Evolutionary conservation across 306 rosid species (phyloP).

Genomic region (Quercus berberidifolia): DNA sequence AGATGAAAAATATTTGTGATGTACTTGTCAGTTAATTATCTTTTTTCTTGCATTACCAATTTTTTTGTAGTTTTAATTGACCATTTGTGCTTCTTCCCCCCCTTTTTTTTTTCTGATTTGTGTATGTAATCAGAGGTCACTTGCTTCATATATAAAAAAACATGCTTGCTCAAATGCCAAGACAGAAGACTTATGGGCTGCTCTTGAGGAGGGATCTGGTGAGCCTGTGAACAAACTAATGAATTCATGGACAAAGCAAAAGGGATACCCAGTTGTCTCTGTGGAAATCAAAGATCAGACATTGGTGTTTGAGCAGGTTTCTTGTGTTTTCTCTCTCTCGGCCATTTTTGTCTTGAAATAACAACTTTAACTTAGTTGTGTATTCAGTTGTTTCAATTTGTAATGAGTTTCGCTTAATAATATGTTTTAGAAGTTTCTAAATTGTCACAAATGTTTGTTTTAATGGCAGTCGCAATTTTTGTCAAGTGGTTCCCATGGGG

Average conservation of each 20-base stretch:
- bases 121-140: slow-evolving; percentile 64
- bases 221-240: slow-evolving; percentile 84
- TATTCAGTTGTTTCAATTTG: background rate
- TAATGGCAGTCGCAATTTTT: slow-evolving; percentile 75
- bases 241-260: slow-evolving; percentile 94
- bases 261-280: slow-evolving; percentile 86
- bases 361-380: background rate
- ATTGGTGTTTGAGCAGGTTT: slow-evolving; percentile 86
- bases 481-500: slow-evolving; percentile 73
- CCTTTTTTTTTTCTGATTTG: background rate
- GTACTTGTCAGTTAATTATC: background rate
- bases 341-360: background rate
- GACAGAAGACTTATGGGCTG: slow-evolving; percentile 94
- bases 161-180: slow-evolving; percentile 77
- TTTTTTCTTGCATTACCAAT: background rate
- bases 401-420: background rate
- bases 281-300: slow-evolving; percentile 55
- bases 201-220: slow-evolving; percentile 93
- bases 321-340: slow-evolving; percentile 18
- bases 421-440: background rate
- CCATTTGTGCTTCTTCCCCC: background rate
- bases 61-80: background rate
- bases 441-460: slow-evolving; percentile 1
- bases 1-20: background rate
- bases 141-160: slow-evolving; percentile 79